Percentiles rank a stretch among this genome's conserved stretches.
phyloP scores from a whole-genome alignment of 1,284 basidiomycete species.

The Coniophora puteana region DNA sequence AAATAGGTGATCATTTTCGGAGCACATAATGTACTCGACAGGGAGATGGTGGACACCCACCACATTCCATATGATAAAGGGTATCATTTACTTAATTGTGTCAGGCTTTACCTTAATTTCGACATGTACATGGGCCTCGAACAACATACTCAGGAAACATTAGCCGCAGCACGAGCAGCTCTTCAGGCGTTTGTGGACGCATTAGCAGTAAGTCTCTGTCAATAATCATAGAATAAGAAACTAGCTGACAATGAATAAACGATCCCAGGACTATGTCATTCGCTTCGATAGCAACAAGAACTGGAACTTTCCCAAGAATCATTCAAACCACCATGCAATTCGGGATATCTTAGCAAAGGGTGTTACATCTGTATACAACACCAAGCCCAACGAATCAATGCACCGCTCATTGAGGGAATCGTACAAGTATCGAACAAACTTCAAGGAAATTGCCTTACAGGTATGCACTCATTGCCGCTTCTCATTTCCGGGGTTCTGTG shows the following conservation, averaged over 20 bases:
- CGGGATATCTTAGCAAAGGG: constrained; percentile 23
- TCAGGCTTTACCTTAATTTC: constrained; percentile 13
- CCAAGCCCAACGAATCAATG: constrained; percentile 21
- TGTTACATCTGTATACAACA: constrained; percentile 20
- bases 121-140: constrained; percentile 15
- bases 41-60: too few relatives aligned
- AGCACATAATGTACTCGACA: constrained; percentile 1
- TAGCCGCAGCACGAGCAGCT: constrained; percentile 5
- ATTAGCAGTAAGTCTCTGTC: constrained; percentile 5
- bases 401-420: constrained; percentile 19
- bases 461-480: too few relatives aligned
- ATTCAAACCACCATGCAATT: constrained; percentile 19
- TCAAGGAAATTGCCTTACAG: constrained; percentile 23
- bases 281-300: too few relatives aligned
- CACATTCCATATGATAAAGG: neutral
- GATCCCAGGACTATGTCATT: too few relatives aligned
- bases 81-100: constrained; percentile 12
- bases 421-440: constrained; percentile 25
- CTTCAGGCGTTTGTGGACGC: constrained; percentile 2
- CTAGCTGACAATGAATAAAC: neutral
- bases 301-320: constrained; percentile 18
- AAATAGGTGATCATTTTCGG: too few relatives aligned
- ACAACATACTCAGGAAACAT: constrained; percentile 18
- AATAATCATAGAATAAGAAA: neutral
- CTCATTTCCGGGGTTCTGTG: too few relatives aligned